Base-by-base conservation (phyloP, 345 rosid species). In the Euphorbia lathyris region DNA sequence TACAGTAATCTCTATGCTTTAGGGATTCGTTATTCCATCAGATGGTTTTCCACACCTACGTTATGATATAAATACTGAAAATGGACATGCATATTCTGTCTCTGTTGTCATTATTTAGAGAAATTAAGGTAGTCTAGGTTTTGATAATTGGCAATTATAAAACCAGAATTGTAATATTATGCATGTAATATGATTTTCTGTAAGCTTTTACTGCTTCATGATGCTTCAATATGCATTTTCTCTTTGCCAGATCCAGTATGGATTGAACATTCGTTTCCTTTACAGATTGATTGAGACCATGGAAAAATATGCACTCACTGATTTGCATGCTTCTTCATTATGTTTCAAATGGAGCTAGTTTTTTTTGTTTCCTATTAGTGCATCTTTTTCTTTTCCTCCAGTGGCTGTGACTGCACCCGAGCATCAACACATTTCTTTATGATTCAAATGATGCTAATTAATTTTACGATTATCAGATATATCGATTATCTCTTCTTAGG, bases 401-500 rank as follows among this genome's bases (percentile, higher is more conserved):
- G 40, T 57, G 32, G 17, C 61, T 40, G 7, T 63, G 30, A 13
- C 17, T 36, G 17, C 23, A 27, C 20, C 9, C 7, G 23, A n/a
- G n/a, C n/a, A n/a, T n/a, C 3, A 42, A 30, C 29, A 22, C 40
- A n/a, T 38, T 40, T 53, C 9, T 5, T 55, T 63, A 32, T 32
- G n/a, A 45, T 62, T 63, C 3, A 8, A 58, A 63, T 50, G 67
- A 47, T 73, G 55, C 70, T 72, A 60, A 75, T 77, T 52, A 67
- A 32, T 77, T 27, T 74, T 51, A 55, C 78, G 71, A 62, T 69
- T 73, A 20, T 85, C 91, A 95, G 99, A 74, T 95, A 95, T 80
- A 95, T 95, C 29, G 98, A 95, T 78, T 95, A 92, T 83, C 98
- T 95, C 78, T 95, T 95, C 87, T 79, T 95, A 83, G 99, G 99